Base-by-base conservation (phyloP, 768 basidiomycete genomes). In the Suillus tomentosus region DNA sequence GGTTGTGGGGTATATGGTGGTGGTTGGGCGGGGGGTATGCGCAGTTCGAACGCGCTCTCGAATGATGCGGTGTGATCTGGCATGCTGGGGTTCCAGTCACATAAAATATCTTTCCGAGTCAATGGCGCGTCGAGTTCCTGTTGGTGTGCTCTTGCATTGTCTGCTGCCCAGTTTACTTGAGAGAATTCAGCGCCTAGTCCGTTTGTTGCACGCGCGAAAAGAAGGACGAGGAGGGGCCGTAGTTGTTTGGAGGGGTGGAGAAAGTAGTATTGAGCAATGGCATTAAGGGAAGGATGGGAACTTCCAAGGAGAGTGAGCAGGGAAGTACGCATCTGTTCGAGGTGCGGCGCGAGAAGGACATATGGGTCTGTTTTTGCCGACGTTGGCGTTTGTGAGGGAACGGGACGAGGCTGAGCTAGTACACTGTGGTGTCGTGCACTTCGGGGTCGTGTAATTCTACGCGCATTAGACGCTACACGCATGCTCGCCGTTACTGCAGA, bases 211-310 rank as follows among this genome's bases (percentile, higher is more conserved):
- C 91, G 89, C 19, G 92, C 82, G 76, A 97, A 92, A 40, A 99
- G 85, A 24, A 99, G 84, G 17, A 98, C 92, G 42, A 98, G 80
- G 61, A 95, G 79, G 3, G 97, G 95, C 7, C 97, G 86, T 34
- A 99, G 81, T 72, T 98, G 95, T 72, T 95, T 95, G 13, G 94
- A 92, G 15, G 90, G 89, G 64, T 92, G 87, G 57, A 89, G 78
- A 74, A 98, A 98, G 79, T 97, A 98, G 78, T 93, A 95, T 67
- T 92, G 86, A 3, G 96, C 95, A 61, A 97, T 88, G 60, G 92
- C 88, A 65, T 89, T 87, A 60, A 99, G 87, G 4, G 88, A 86
- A 1, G 96, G 92, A 75, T 98, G 94, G 9, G 94, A 91, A 3
- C 92, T 90, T 22, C 94, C 95, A 8, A 99, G 84, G 47, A 99